Conservation (phyloP, 352 stramenopile genomes). For the Halophytophthora polymorphica region DNA sequence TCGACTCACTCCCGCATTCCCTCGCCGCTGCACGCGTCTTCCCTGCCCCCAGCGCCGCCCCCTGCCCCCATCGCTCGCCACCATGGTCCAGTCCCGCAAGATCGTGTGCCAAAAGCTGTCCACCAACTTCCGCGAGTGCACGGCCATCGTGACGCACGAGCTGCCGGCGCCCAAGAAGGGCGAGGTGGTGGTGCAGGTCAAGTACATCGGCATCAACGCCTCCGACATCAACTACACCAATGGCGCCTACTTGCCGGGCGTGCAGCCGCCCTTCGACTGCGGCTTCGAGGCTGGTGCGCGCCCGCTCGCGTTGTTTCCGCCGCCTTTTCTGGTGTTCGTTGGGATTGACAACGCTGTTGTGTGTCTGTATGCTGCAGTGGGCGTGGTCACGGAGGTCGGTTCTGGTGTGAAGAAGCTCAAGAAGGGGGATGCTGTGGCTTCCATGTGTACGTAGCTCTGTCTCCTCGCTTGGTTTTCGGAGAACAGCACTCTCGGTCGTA, state of each 20-base stretch:
- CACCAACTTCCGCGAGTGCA: constrained; percentile 78
- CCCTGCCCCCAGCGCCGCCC: background rate
- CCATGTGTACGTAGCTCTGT: too few relatives aligned
- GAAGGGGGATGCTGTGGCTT: constrained; percentile 38
- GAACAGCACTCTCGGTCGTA: too few relatives aligned
- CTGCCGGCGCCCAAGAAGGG: constrained; percentile 35
- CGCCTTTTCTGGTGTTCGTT: too few relatives aligned
- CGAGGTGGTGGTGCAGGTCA: constrained; percentile 47
- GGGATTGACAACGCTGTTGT: too few relatives aligned
- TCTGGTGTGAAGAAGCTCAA: constrained; percentile 34
- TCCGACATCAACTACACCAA: constrained; percentile 64
- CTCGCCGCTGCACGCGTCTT: constrained; percentile 4
- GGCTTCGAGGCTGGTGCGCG: constrained; percentile 54
- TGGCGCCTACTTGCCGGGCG: constrained; percentile 43
- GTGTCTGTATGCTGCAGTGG: too few relatives aligned
- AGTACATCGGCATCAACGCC: constrained; percentile 36
- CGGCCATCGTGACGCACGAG: constrained; percentile 51
- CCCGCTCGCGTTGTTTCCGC: too few relatives aligned
- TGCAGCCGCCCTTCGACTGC: constrained; percentile 49
- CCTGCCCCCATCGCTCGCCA: constrained; percentile 5
- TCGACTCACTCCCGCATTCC: constrained; percentile 17
- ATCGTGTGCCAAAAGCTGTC: constrained; percentile 80
- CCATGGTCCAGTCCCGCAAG: constrained; percentile 61
- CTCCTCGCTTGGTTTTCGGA: too few relatives aligned
- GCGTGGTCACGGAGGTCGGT: constrained; percentile 30